phyloP scores from a whole-genome alignment of 2,329 filamentous ascomycete species.

The Diaporthe ilicicola region DNA sequence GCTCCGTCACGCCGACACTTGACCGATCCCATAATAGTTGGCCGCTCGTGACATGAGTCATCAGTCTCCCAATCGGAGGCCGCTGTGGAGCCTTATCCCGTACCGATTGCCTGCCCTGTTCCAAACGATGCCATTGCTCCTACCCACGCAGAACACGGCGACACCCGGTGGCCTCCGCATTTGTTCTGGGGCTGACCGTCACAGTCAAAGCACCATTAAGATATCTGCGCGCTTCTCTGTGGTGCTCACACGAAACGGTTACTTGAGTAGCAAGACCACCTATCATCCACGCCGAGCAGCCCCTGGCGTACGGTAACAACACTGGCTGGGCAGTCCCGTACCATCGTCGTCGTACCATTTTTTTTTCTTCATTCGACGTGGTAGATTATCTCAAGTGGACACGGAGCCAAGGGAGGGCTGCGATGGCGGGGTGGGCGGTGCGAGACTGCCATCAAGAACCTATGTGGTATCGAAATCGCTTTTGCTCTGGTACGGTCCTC shows the following conservation, averaged over 20 bases:
- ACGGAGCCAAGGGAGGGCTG: background rate
- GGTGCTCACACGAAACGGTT: background rate
- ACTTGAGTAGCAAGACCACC: background rate
- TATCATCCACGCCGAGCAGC: background rate
- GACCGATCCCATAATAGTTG: no score
- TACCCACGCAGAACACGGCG: background rate
- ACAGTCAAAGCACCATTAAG: background rate
- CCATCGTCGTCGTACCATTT: no score
- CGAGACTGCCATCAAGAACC: background rate
- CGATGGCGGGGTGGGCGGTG: background rate
- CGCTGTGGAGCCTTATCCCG: no score
- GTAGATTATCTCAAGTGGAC: no score
- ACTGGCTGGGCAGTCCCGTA: no score
- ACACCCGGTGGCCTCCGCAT: background rate
- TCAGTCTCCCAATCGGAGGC: background rate
- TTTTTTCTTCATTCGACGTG: background rate
- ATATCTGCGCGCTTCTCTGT: background rate
- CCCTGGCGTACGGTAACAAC: background rate
- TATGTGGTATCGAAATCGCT: background rate
- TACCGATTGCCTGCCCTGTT: background rate
- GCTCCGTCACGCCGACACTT: background rate
- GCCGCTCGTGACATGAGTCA: background rate
- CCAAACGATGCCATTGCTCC: background rate
- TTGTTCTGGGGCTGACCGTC: background rate
- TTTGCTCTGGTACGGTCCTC: slow-evolving; percentile 36